Conservation (phyloP, 768 basidiomycete genomes). For the Naganishia friedmannii region DNA sequence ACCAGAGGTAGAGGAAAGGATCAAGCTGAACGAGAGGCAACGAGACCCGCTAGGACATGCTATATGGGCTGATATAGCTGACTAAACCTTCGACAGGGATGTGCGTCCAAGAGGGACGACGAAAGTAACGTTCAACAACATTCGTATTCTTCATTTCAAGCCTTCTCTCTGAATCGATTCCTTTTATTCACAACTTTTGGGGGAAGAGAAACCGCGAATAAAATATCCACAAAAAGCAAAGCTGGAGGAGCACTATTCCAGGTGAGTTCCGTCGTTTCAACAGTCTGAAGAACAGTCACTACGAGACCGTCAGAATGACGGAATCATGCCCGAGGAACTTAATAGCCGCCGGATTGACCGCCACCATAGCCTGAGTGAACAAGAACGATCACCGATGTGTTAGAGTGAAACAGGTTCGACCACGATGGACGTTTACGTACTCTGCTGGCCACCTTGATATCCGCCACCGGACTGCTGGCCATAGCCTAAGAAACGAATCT, state of each 20-base stretch:
- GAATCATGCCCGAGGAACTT: not conserved
- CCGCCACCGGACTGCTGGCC: conserved; percentile 33
- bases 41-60: too few relatives aligned
- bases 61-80: too few relatives aligned
- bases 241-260: not conserved
- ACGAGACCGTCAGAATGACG: not conserved
- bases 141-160: too few relatives aligned
- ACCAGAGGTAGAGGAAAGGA: too few relatives aligned
- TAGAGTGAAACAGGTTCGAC: conserved; percentile 12
- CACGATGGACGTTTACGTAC: conserved; percentile 26
- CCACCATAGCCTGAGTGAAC: conserved; percentile 10
- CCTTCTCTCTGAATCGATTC: not conserved
- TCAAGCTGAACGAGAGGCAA: too few relatives aligned
- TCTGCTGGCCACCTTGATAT: conserved; percentile 38
- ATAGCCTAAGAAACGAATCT: too few relatives aligned
- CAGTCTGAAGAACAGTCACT: not conserved
- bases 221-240: conserved; percentile 17
- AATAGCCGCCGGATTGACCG: conserved; percentile 20
- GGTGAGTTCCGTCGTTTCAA: too few relatives aligned
- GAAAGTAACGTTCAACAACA: too few relatives aligned
- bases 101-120: too few relatives aligned
- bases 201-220: conserved; percentile 1
- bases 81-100: too few relatives aligned
- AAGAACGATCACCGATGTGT: conserved; percentile 18
- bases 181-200: conserved; percentile 21